Evolutionary conservation across 192 early-diverging fungal genomes (phyloP).

Genomic region (Chytriomyces sp.): DNA sequence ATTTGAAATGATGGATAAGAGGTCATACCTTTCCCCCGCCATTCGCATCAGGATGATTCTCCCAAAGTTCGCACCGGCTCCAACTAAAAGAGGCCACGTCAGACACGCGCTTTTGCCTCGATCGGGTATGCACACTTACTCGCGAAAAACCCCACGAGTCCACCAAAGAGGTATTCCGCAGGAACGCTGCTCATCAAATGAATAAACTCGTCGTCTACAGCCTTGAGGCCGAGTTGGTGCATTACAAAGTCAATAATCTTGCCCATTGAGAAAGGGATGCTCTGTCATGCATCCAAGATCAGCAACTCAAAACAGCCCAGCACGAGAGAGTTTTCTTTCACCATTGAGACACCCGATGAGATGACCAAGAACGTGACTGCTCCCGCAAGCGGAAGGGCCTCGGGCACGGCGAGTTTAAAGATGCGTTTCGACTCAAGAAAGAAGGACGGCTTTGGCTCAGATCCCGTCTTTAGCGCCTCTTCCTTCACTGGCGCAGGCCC

Average conservation of each 20-base stretch:
- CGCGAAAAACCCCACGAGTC: slow-evolving; percentile 22
- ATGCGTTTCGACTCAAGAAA: slow-evolving; percentile 10
- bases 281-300: not conserved
- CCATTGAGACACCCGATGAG: slow-evolving; percentile 45
- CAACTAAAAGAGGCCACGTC: slow-evolving; percentile 12
- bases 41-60: slow-evolving; percentile 40
- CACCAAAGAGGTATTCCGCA: slow-evolving; percentile 24
- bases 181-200: slow-evolving; percentile 15
- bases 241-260: slow-evolving; percentile 45
- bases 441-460: slow-evolving; percentile 18
- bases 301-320: not conserved
- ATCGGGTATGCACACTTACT: not conserved
- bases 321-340: not conserved
- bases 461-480: too few species aligned
- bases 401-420: slow-evolving; percentile 33
- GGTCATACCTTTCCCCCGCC: slow-evolving; percentile 36
- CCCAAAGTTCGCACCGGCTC: slow-evolving; percentile 43
- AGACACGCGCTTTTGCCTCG: not conserved
- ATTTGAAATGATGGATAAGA: not conserved
- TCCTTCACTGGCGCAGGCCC: too few species aligned
- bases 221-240: slow-evolving; percentile 21
- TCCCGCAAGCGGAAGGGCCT: slow-evolving; percentile 14
- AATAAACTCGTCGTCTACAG: slow-evolving; percentile 21
- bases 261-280: slow-evolving; percentile 46
- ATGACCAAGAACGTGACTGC: slow-evolving; percentile 30